These are phyloP conservation scores for Epichloe glyceriae DNA, from an alignment of 2,329 filamentous ascomycete genomes.

Conservation along the genomic window DNA sequence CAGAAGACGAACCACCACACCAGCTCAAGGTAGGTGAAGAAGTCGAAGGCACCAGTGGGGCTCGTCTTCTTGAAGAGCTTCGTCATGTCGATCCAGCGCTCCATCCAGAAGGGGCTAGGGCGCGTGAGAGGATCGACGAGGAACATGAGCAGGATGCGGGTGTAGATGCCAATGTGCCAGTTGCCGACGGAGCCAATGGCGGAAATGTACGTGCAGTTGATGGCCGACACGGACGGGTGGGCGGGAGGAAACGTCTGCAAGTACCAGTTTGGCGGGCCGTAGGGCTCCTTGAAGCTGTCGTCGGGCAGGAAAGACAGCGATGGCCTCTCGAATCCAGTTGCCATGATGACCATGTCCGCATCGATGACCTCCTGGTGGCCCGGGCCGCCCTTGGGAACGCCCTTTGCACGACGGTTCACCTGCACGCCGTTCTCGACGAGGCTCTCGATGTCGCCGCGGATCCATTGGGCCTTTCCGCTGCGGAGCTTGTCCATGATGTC, in stretches of 20 bases:
- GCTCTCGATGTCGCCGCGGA: constrained; percentile 63
- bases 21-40: constrained; percentile 78
- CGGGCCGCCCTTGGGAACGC: constrained; percentile 64
- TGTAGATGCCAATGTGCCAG: constrained; percentile 86
- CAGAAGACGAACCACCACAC: constrained; percentile 79
- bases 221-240: constrained; percentile 62
- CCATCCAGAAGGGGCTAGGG: constrained; percentile 62
- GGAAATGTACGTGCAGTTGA: constrained; percentile 71
- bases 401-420: constrained; percentile 59
- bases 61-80: constrained; percentile 53
- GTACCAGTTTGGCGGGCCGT: constrained; percentile 76
- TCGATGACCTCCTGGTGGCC: constrained; percentile 53
- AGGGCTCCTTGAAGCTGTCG: constrained; percentile 60
- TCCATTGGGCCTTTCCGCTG: constrained; percentile 59
- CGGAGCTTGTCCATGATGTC: constrained; percentile 68
- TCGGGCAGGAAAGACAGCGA: constrained; percentile 60
- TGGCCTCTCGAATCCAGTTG: constrained; percentile 69
- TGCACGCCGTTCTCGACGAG: constrained; percentile 51
- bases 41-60: constrained; percentile 69
- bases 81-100: constrained; percentile 79
- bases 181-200: constrained; percentile 75
- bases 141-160: constrained; percentile 75
- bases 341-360: constrained; percentile 69
- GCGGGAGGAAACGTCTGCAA: constrained; percentile 71
- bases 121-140: constrained; percentile 64